A percentile compares a stretch with the other conserved stretches of the same genome.
phyloP scores from a whole-genome alignment of 257 asterid species.

The Nicotiana benthamiana region DNA sequence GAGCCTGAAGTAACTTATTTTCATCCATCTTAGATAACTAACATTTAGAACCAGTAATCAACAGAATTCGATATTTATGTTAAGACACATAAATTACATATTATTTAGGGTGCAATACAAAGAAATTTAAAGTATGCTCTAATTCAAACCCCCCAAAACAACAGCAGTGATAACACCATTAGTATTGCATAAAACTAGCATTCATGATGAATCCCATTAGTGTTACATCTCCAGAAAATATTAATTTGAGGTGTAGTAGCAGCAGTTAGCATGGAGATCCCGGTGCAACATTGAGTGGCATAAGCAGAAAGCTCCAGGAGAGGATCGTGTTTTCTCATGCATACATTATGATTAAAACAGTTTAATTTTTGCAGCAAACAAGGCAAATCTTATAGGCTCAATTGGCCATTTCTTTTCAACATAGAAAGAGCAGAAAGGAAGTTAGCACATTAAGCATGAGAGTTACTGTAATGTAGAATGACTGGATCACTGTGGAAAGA shows the following conservation, averaged over 20 bases:
- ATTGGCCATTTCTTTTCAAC: not conserved
- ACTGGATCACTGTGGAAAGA: constrained; percentile 88
- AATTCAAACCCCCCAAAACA: not conserved
- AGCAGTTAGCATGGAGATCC: not conserved
- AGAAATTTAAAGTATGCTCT: not conserved
- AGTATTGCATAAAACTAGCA: no score
- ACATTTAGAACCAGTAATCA: not conserved
- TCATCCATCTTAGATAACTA: not conserved
- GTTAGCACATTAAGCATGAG: not conserved
- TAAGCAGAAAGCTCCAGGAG: not conserved
- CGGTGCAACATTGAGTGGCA: not conserved
- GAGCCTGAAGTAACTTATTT: not conserved
- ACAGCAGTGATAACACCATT: not conserved
- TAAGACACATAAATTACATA: not conserved
- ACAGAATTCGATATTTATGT: not conserved
- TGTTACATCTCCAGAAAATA: not conserved
- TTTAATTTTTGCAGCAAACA: constrained; percentile 3
- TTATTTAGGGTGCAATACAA: not conserved
- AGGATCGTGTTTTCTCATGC: not conserved
- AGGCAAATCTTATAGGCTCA: not conserved
- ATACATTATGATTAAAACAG: not conserved
- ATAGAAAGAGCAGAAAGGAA: not conserved
- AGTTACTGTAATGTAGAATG: constrained; percentile 73
- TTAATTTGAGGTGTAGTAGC: not conserved
- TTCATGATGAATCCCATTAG: no score